Percentiles rank a stretch among this genome's conserved stretches.
Evolutionary conservation across 192 early-diverging fungal genomes (phyloP).

Genomic region (Backusella parvicylindrica): DNA sequence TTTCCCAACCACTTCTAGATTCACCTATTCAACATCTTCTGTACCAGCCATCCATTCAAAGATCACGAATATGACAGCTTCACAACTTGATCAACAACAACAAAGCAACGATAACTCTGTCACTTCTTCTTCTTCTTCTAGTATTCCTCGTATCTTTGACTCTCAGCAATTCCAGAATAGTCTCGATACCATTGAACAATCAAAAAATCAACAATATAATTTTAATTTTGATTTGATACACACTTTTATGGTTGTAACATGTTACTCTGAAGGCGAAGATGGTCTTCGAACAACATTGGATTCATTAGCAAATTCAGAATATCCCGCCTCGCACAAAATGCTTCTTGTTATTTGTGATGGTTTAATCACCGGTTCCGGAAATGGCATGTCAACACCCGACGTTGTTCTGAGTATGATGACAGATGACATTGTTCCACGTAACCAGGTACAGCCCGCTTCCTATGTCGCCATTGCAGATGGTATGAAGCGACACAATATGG

Average conservation of each 20-base stretch:
- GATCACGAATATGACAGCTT: not conserved
- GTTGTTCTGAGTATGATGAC: slow-evolving; percentile 78
- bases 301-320: slow-evolving; percentile 72
- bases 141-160: not conserved
- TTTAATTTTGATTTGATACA: slow-evolving; percentile 60
- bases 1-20: slow-evolving; percentile 34
- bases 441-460: slow-evolving; percentile 67
- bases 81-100: not conserved
- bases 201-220: slow-evolving; percentile 21
- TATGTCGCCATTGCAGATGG: slow-evolving; percentile 91
- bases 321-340: slow-evolving; percentile 73
- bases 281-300: slow-evolving; percentile 72
- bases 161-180: slow-evolving; percentile 2
- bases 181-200: slow-evolving; percentile 14
- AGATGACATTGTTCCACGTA: slow-evolving; percentile 61
- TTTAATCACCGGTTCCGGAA: slow-evolving; percentile 71
- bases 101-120: not conserved
- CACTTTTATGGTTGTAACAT: slow-evolving; percentile 74
- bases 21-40: slow-evolving; percentile 24
- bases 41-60: not conserved
- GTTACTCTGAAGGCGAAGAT: slow-evolving; percentile 76
- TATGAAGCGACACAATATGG: slow-evolving; percentile 87
- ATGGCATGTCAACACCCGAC: slow-evolving; percentile 73
- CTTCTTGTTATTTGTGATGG: slow-evolving; percentile 80
- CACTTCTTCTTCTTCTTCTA: not conserved